Evolutionary conservation across 768 basidiomycete species (phyloP).

Genomic region (Lanmaoa rubissima): DNA sequence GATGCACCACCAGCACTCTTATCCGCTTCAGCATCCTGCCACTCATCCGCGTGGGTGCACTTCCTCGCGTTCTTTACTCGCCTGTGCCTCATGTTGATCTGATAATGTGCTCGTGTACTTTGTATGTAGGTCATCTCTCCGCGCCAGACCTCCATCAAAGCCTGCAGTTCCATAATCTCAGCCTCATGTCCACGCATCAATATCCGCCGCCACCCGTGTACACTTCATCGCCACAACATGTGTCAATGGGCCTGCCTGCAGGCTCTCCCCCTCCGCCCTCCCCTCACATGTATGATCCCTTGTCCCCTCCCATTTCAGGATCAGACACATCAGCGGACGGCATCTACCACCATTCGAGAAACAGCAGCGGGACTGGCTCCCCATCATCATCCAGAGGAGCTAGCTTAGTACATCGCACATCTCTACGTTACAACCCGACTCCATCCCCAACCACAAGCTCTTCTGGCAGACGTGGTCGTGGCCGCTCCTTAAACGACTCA

Average conservation of each 20-base stretch:
- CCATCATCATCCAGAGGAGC: conserved; percentile 74
- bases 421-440: conserved; percentile 74
- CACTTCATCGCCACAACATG: conserved; percentile 64
- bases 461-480: conserved; percentile 61
- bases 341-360: conserved; percentile 70
- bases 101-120: conserved; percentile 54
- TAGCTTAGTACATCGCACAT: conserved; percentile 71
- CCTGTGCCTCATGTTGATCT: conserved; percentile 62
- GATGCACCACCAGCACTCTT: conserved; percentile 43
- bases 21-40: conserved; percentile 56
- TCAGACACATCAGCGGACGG: conserved; percentile 88
- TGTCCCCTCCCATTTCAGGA: conserved; percentile 84
- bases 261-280: conserved; percentile 74
- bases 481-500: conserved; percentile 69
- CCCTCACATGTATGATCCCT: conserved; percentile 78
- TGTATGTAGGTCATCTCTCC: conserved; percentile 58
- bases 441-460: conserved; percentile 76
- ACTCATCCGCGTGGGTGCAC: conserved; percentile 72
- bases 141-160: conserved; percentile 68
- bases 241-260: conserved; percentile 56
- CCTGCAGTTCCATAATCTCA: conserved; percentile 58
- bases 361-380: conserved; percentile 72
- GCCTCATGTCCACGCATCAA: conserved; percentile 68
- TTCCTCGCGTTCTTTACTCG: conserved; percentile 40
- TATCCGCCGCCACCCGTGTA: conserved; percentile 60